Evolutionary conservation across 345 rosid species (phyloP).

Genomic region (Acer yangbiense): DNA sequence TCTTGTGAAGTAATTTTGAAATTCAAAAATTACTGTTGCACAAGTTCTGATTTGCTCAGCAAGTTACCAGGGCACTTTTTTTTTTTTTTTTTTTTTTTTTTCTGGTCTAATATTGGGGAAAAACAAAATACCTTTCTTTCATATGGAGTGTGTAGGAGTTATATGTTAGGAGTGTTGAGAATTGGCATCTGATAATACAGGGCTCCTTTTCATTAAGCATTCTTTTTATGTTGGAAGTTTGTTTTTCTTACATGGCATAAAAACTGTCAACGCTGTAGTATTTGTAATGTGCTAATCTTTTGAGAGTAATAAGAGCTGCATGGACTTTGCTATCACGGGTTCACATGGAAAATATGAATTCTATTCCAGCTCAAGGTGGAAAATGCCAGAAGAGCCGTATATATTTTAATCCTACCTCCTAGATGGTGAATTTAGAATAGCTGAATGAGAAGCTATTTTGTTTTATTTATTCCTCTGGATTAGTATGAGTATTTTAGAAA

Average conservation of each 20-base stretch:
- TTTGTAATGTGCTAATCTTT: not conserved
- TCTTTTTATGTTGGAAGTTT: too few species aligned
- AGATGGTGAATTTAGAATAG: not conserved
- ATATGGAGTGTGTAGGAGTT: not conserved
- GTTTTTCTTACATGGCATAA: too few species aligned
- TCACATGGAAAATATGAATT: not conserved
- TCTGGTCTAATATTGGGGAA: not conserved
- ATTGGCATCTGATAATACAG: not conserved
- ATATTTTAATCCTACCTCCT: not conserved
- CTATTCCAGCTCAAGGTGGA: not conserved
- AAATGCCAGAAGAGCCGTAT: not conserved
- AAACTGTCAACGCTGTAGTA: not conserved
- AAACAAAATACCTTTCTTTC: not conserved
- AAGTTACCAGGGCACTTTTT: not conserved
- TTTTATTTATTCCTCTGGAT: not conserved
- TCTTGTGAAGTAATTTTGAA: not conserved
- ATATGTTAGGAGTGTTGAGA: not conserved
- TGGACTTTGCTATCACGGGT: not conserved
- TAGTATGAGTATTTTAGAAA: not conserved
- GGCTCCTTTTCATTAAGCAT: not conserved
- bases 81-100: not conserved
- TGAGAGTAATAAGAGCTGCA: not conserved
- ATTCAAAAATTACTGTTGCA: not conserved
- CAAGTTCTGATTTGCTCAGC: not conserved
- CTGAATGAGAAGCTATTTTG: not conserved